A percentile compares a stretch with the other conserved stretches of the same genome.
phyloP scores from a whole-genome alignment of 23 red algal species.

The Pyropia yezoensis region DNA sequence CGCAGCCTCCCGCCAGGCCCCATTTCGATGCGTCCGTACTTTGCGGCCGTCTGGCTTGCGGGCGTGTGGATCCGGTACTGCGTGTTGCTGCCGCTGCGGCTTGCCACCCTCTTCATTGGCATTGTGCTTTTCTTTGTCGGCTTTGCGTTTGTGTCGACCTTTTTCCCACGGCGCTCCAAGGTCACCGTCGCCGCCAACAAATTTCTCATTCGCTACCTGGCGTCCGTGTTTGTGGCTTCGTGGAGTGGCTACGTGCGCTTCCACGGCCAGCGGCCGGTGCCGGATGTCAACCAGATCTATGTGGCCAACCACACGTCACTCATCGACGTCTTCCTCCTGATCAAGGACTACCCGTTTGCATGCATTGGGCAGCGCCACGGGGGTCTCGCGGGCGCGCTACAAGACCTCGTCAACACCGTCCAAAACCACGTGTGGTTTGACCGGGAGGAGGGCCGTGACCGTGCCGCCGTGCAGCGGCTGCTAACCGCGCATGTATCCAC shows the following conservation, averaged over 20 bases:
- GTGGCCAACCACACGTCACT: conserved; percentile 88
- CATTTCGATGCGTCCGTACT: conserved; percentile 46
- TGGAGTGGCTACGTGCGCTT: conserved; percentile 78
- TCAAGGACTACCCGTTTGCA: conserved; percentile 89
- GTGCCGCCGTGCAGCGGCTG: conserved; percentile 62
- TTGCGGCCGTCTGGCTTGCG: conserved; percentile 50
- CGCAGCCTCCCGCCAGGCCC: conserved; percentile 44
- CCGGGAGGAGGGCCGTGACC: conserved; percentile 79
- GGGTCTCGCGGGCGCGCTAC: conserved; percentile 78
- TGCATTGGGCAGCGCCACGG: conserved; percentile 84
- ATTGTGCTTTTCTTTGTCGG: conserved; percentile 34
- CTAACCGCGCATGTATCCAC: conserved; percentile 62
- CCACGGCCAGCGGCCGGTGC: conserved; percentile 72
- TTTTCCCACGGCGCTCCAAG: conserved; percentile 5
- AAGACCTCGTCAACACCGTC: conserved; percentile 75
- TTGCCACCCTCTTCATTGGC: conserved; percentile 37
- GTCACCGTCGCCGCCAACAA: not conserved
- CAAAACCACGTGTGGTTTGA: conserved; percentile 99
- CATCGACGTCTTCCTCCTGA: conserved; percentile 78
- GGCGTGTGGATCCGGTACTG: conserved; percentile 84
- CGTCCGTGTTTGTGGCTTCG: conserved; percentile 71
- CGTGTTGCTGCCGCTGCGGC: conserved; percentile 68
- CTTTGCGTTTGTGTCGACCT: conserved; percentile 20
- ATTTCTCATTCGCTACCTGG: conserved; percentile 51
- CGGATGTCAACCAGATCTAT: conserved; percentile 82